These are phyloP conservation scores for Penicillium maclennaniae DNA, from an alignment of 495 filamentous ascomycete species.

Conservation along the genomic window DNA sequence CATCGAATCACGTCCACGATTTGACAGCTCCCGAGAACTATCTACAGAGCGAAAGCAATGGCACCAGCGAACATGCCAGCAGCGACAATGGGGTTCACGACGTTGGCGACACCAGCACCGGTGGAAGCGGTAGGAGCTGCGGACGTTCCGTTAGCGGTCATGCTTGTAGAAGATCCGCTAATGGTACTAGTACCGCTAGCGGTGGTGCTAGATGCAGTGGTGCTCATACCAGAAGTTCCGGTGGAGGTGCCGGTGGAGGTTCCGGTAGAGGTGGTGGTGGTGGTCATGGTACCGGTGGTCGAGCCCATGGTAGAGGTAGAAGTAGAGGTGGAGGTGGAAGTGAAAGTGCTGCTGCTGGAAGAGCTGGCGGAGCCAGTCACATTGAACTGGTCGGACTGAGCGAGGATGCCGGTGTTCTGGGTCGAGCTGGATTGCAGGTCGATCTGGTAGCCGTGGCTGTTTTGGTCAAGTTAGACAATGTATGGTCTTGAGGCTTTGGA, in stretches of 20 bases:
- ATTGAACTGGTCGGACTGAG: slow-evolving; percentile 40
- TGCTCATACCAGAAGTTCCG: slow-evolving; percentile 5
- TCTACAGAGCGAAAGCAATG: slow-evolving; percentile 21
- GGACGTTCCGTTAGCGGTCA: slow-evolving; percentile 12
- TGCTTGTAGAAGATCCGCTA: slow-evolving; percentile 2
- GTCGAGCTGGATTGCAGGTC: slow-evolving; percentile 30
- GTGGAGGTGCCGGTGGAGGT: slow-evolving; percentile 1
- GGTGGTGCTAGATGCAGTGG: slow-evolving; percentile 4
- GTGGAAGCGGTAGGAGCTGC: slow-evolving; percentile 14
- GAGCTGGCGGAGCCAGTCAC: slow-evolving; percentile 18
- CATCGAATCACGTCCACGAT: background rate
- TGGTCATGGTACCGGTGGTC: slow-evolving; percentile 7
- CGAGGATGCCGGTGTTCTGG: slow-evolving; percentile 39
- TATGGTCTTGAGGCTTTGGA: background rate
- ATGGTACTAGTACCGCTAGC: slow-evolving; percentile 4
- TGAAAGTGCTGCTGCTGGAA: slow-evolving; percentile 5
- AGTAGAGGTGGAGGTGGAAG: slow-evolving; percentile 3
- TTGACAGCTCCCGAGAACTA: background rate
- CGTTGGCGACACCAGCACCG: slow-evolving; percentile 11
- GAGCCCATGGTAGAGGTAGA: slow-evolving; percentile 1
- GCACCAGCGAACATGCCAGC: slow-evolving; percentile 19
- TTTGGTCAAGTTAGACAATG: background rate
- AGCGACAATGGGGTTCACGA: slow-evolving; percentile 23
- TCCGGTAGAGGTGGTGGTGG: slow-evolving; percentile 13
- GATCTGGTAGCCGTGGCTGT: slow-evolving; percentile 38